A percentile compares a stretch with the other conserved stretches of the same genome.
phyloP scores from a whole-genome alignment of 345 rosid species.

The Salix exigua region DNA sequence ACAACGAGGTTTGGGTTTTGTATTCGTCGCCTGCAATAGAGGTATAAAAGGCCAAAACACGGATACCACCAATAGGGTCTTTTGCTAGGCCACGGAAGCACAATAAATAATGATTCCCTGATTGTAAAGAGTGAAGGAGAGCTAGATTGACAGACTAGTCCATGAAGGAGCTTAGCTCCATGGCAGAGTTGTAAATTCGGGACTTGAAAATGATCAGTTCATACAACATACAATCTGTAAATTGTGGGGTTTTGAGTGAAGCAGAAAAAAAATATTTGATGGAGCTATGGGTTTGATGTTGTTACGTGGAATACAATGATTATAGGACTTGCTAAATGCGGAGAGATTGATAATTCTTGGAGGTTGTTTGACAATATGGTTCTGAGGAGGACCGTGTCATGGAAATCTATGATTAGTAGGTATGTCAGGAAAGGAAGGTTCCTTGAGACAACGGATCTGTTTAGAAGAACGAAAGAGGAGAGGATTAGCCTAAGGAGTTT shows the following conservation, averaged over 20 bases:
- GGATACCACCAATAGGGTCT: conserved; percentile 51
- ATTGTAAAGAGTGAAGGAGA: no score
- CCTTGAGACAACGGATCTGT: conserved; percentile 55
- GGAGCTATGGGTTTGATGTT: conserved; percentile 39
- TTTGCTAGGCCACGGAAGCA: conserved; percentile 33
- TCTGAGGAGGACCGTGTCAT: conserved; percentile 43
- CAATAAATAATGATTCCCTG: no score
- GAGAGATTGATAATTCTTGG: conserved; percentile 51
- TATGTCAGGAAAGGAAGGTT: conserved; percentile 56
- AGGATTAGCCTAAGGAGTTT: conserved; percentile 49
- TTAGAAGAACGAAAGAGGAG: conserved; percentile 44
- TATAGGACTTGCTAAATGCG: conserved; percentile 52
- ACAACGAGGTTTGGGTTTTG: conserved; percentile 48
- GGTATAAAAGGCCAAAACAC: conserved; percentile 59
- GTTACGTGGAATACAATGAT: conserved; percentile 77
- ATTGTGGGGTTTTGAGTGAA: conserved; percentile 51
- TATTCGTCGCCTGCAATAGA: conserved; percentile 53
- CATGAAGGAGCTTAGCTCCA: conserved; percentile 59
- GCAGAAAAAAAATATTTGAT: conserved; percentile 43
- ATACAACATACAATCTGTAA: conserved; percentile 48
- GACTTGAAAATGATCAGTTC: conserved; percentile 55
- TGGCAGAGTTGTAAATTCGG: conserved; percentile 61
- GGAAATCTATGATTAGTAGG: conserved; percentile 80
- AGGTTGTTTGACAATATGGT: conserved; percentile 53
- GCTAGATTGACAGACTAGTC: conserved; percentile 9